Evolutionary conservation across 2,329 filamentous ascomycete species (phyloP).

Genomic region (Pseudogymnoascus sp.): DNA sequence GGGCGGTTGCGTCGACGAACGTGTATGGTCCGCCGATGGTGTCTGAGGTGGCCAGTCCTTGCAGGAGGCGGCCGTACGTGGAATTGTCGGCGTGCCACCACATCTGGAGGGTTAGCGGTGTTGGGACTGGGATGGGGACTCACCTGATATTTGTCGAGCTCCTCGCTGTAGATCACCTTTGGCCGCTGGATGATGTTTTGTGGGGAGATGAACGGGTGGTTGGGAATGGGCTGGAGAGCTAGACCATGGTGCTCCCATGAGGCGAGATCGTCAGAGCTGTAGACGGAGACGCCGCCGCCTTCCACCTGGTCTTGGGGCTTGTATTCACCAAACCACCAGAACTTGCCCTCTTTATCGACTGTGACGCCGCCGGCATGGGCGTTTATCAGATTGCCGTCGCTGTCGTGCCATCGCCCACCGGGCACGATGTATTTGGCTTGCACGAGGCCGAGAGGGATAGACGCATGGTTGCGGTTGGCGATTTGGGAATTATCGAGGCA

Average conservation of each 20-base stretch:
- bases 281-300: constrained; percentile 51
- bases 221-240: constrained; percentile 46
- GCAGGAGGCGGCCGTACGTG: constrained; percentile 46
- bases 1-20: constrained; percentile 41
- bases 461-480: background rate
- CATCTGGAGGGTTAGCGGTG: constrained; percentile 32
- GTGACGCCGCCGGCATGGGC: constrained; percentile 52
- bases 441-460: constrained; percentile 4
- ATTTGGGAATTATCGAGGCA: background rate
- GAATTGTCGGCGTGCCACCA: constrained; percentile 54
- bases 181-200: constrained; percentile 52
- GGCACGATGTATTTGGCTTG: constrained; percentile 50
- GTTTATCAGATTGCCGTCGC: constrained; percentile 49
- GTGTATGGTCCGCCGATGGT: constrained; percentile 31
- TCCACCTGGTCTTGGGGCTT: constrained; percentile 49
- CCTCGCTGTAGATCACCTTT: constrained; percentile 51
- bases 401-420: constrained; percentile 52
- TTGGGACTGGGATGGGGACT: constrained; percentile 10
- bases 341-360: constrained; percentile 43
- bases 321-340: constrained; percentile 55
- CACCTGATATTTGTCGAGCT: constrained; percentile 47
- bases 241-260: constrained; percentile 51
- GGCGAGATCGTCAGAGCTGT: constrained; percentile 50
- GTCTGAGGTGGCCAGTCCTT: constrained; percentile 46
- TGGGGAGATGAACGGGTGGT: constrained; percentile 45